Evolutionary conservation across 306 rosid genomes (phyloP), one percentile per base, ranked within the genome.

Genomic region (Prinsepia uniflora): DNA sequence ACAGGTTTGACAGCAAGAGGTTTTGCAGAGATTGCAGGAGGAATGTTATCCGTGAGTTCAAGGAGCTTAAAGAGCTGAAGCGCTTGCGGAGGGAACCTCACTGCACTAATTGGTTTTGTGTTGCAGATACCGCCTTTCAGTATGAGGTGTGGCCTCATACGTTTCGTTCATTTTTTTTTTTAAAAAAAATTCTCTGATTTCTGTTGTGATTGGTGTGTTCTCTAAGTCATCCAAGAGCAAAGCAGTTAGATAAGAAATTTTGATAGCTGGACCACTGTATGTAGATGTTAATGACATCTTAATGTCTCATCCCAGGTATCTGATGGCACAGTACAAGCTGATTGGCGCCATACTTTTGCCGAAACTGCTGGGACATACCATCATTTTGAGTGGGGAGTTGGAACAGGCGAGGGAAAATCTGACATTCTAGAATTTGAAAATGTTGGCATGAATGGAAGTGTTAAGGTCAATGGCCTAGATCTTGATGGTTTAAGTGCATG

Each of bases 1-100:
- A 70, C 90, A 95, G 99, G 91, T 95, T 95, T 84, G 99, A 95
- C 73, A 95, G 97, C 97, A 95, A 95, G 92, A 95, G 99, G 75
- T 95, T 95, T 81, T 95, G 99, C 80, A 80, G 99, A 91, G 97
- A 95, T 72, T 95, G 99, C 85, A 89, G 99, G 84, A 89, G 96
- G 80, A 95, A 95, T 83, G 99, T 95, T 49, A 91, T 95, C 76
- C 86, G 99, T 40, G 97, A 95, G 81, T 95, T 95, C 91, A 95
- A 91, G 88, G 99, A 91, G 78, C 91, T 95, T 40, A 95, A 91
- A 81, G 99, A 95, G 76, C 86, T 89, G 76, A 95, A 89, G 86
- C 97, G 99, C 76, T 77, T 89, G 87, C 84, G 90, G 75, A 87
- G 89, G 83, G 93, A 95, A 74, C 96, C 99, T 70, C 89, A 89